Conservation (phyloP, 495 filamentous ascomycete species). For the Chaetomidium leptoderma region DNA sequence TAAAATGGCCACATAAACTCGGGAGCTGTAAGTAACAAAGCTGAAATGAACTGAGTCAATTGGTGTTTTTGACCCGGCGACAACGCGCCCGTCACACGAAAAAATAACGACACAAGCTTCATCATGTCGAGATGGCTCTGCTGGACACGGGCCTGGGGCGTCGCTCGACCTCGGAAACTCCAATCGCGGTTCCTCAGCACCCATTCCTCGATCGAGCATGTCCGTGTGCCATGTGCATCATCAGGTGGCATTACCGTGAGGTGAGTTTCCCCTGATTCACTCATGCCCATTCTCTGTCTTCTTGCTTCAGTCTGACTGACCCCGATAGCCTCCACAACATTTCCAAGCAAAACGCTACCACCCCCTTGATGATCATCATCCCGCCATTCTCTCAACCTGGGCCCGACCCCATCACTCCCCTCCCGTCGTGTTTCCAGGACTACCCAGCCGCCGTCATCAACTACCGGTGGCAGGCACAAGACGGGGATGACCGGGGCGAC, state of each 20-base stretch:
- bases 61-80: no score
- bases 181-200: slow-evolving; percentile 14
- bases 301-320: not conserved
- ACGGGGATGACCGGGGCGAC: slow-evolving; percentile 2
- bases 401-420: slow-evolving; percentile 12
- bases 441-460: slow-evolving; percentile 39
- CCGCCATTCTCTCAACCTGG: slow-evolving; percentile 27
- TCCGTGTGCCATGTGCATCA: slow-evolving; percentile 22
- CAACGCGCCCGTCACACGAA: no score
- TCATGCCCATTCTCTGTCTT: no score
- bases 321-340: slow-evolving; percentile 35
- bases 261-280: slow-evolving; percentile 1
- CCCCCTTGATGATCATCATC: slow-evolving; percentile 33
- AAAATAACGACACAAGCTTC: no score
- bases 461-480: slow-evolving; percentile 35
- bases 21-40: no score
- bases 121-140: slow-evolving; percentile 4
- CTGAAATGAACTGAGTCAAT: no score
- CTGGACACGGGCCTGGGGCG: not conserved
- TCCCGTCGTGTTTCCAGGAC: slow-evolving; percentile 35
- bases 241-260: slow-evolving; percentile 28
- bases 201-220: slow-evolving; percentile 6
- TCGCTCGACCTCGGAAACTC: not conserved
- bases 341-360: slow-evolving; percentile 21
- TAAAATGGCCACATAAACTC: no score